Base-by-base conservation (phyloP, 805 yeast species). In the Wickerhamiella australiensis region DNA sequence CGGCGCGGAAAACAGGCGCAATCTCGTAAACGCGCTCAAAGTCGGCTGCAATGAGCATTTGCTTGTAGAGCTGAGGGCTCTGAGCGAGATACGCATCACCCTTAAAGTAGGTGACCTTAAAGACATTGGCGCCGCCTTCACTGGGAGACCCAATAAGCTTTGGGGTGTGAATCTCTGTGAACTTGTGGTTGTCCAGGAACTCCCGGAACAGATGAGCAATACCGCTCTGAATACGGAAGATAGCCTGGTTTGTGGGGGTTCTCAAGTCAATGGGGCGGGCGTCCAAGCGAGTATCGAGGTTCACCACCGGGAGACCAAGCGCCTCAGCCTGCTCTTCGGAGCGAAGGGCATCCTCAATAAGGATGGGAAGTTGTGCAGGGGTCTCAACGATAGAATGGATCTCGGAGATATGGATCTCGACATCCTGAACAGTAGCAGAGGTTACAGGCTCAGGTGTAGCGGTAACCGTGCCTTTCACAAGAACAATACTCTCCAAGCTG, bases 1-100 rank as follows among this genome's bases (percentile, higher is more conserved):
- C 99, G 51, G 99, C 99, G 71, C 99, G 80, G 78, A 92, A 92
- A 41, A 92, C 97, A 33, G 99, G 97, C 1, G 92, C 97, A 62
- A 92, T 76, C 72, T 92, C 99, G 65, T 79, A 92, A 45, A 92
- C 99, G 61, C 78, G 79, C 73, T 92, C 98, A 61, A 90, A 92
- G 72, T 92, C 99, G 53, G 95, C 94, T 43, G 96, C 95, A 69
- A 92, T 92, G 67, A 90, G 78, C 76, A 90, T 95, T 73, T 92
- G 97, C 74, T 92, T 92, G 75, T 92, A 85, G 58, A 92, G 77
- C 74, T 92, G 99, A 46, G 99, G 99, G 37, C 96, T 85, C 73
- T 92, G 99, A 15, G 99, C 98, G 65, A 92, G 72, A 68, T 76
- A 92, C 5, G 97, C 97, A 54, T 82, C 80, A 54, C 86, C 79